Base-by-base conservation (phyloP, 106 monocot species). In the Dendrobium officinale region DNA sequence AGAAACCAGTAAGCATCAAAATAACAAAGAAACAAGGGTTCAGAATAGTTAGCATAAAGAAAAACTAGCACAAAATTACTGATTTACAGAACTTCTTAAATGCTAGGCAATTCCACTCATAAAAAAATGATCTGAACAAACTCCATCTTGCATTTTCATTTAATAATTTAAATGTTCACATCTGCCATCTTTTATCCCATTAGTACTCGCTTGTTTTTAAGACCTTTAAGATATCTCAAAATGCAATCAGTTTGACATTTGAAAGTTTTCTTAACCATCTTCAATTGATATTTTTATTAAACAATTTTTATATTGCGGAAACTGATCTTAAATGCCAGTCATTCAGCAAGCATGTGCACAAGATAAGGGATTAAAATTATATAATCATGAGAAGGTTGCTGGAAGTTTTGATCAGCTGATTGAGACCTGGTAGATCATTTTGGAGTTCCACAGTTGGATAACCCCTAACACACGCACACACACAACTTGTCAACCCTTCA, bases 1-100 rank as follows among this genome's bases (percentile, higher is more conserved):
- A 80, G 80, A 17, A 29, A 76, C 17, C 51, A 77, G 11, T 22
- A 13, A 41, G 55, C 31, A 73, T 76, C 26, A 72, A 75, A 33
- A 70, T 33, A 51, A 51, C 51, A 51, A 51, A 45, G 13, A 13
- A 16, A 51, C 2, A 37, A 37, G 37, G 37, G 37, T 37, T 37
- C 37, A 37, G 37, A 37, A 37, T 37, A 37, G 37, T 37, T 37
- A 37, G 37, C 37, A 37, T 37, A 37, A 37, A 3, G 37, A 37
- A 37, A 37, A 37, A 37, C 37, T 37, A 37, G 37, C 37, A 37
- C 2, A 37, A 37, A 37, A 37, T 37, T 37, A 37, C 37, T 37
- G 37, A 37, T 37, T 37, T 37, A 37, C 37, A 37, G 37, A 37
- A 37, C 37, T 29, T 29, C 29, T 29, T 29, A 10, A 70, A 15